Conservation (phyloP, 306 rosid species). For the Trichosanthes cucumerina region DNA sequence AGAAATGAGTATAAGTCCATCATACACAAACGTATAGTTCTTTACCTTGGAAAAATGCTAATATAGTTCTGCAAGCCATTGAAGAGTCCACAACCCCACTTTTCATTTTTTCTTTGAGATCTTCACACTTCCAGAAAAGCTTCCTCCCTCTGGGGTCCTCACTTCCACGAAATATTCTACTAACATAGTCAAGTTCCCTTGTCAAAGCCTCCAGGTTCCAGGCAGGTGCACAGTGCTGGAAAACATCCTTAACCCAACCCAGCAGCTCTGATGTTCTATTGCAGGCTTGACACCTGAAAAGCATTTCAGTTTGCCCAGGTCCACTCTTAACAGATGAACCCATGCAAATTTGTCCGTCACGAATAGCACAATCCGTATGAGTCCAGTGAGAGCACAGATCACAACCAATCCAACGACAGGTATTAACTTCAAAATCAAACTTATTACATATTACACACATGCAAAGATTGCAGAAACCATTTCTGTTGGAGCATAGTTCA, state of each 20-base stretch:
- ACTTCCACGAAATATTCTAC: slow-evolving; percentile 86
- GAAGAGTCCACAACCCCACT: slow-evolving; percentile 51
- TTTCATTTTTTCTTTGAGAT: slow-evolving; percentile 66
- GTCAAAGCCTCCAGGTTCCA: slow-evolving; percentile 83
- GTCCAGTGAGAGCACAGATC: slow-evolving; percentile 98
- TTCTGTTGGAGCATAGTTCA: slow-evolving; percentile 68
- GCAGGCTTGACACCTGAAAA: slow-evolving; percentile 94
- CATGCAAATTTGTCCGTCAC: slow-evolving; percentile 72
- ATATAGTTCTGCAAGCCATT: slow-evolving; percentile 69
- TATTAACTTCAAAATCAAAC: slow-evolving; percentile 96
- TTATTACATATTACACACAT: slow-evolving; percentile 97
- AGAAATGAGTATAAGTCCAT: background rate
- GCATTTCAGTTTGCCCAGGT: slow-evolving; percentile 82
- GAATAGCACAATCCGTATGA: slow-evolving; percentile 97
- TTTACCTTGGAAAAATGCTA: slow-evolving; percentile 82
- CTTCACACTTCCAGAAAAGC: slow-evolving; percentile 73
- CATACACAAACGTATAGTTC: background rate
- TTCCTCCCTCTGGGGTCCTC: slow-evolving; percentile 77
- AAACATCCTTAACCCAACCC: slow-evolving; percentile 99
- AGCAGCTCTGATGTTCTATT: slow-evolving; percentile 88
- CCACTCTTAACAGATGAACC: slow-evolving; percentile 77
- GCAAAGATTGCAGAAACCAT: slow-evolving; percentile 98
- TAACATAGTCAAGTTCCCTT: slow-evolving; percentile 92
- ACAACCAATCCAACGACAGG: slow-evolving; percentile 99
- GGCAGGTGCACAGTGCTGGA: slow-evolving; percentile 89